Base-by-base conservation (phyloP, 177 flowering plant genomes). In the Vitis hybrid region DNA sequence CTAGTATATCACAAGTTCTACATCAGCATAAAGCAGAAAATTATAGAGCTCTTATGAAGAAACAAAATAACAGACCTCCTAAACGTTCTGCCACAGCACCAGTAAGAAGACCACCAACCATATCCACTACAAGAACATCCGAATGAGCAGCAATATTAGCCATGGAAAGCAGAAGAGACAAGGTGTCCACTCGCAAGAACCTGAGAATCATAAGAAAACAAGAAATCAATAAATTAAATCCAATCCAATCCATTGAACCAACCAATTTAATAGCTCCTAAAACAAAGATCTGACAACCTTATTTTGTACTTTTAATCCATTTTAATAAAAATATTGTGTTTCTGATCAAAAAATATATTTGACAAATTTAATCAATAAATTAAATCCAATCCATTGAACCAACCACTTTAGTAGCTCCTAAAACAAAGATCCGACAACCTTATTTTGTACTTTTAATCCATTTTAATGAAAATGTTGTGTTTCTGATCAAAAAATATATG, bases 1-100 rank as follows among this genome's bases (percentile, higher is more conserved):
- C 46, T 5, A 40, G 9, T 40, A 40, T 7, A 40, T 40, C 46
- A 40, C 6, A 48, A 24, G 1, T 50, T 40, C 56, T 16, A 50
- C 49, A 49, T 7, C 35, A 12, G 8, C n/a, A 65, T 14, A 52
- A 49, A 15, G 67, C 14, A 50, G 16, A 30, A 64, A 14, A 46
- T 13, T 15, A 16, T 49, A 64, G 40, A 54, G 0, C 48, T 6
- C 11, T 19, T 14, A 13, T 4, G 15, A 21, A 19, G 7, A 58
- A 66, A 61, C 14, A 13, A 65, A 7, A 61, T 32, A 56, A 14
- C 56, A 70, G 56, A 95, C 99, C 99, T 88, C 98, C 98, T 76
- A 93, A 78, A 40, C 99, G 96, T 78, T 93, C 99, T 62, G 97
- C 99, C 64, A 89, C 93, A 58, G 98, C 91, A 79, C 98, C 99